Evolutionary conservation across 2,329 filamentous ascomycete genomes (phyloP), one percentile per base, ranked within the genome.

Genomic region (Aspergillus aculeatus): DNA sequence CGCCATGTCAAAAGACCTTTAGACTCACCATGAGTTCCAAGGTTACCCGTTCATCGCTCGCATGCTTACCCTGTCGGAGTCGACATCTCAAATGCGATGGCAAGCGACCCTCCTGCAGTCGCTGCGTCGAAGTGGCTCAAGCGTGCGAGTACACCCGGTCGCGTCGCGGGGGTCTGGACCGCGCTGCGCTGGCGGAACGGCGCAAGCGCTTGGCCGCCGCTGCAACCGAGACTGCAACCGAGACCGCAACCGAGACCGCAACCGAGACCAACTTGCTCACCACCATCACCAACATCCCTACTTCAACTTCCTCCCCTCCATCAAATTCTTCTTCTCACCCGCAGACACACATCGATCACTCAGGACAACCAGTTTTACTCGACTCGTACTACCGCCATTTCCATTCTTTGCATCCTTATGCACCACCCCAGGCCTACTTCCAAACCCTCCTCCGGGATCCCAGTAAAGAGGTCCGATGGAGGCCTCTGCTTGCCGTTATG

Each of bases 81-180:
- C 76, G 73, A 31, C 78, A 78, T 69, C 70, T 81, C 32, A 80
- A 79, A 71, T 83, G 80, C 63, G 81, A 81, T 62, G 80, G 76
- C 41, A 75, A 71, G 49, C 73, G 72, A 58, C 80, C 80, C 29
- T 66, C 66, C 19, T 82, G 80, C 59, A 71, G 67, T 55, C 77
- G 80, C 24, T 82, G 80, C 64, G n/a, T 50, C 1, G 65, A 67
- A n/a, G 23, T 77, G 49, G 75, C 74, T 26, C 80, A 79, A 59
- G 70, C 77, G 29, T 83, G 81, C 58, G 75, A 74, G 59, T 83
- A 83, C 68, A 74, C 78, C 21, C 78, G 78, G 62, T 83, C 81
- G 12, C 74, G 81, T 38, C 73, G 81, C 64, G 81, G 81, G 2
- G 71, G 66, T 6, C 32, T 66, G n/a, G 57, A 62, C 49, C 64